Evolutionary conservation across 192 early-diverging fungal genomes (phyloP).

Genomic region (Linnemannia zychae): DNA sequence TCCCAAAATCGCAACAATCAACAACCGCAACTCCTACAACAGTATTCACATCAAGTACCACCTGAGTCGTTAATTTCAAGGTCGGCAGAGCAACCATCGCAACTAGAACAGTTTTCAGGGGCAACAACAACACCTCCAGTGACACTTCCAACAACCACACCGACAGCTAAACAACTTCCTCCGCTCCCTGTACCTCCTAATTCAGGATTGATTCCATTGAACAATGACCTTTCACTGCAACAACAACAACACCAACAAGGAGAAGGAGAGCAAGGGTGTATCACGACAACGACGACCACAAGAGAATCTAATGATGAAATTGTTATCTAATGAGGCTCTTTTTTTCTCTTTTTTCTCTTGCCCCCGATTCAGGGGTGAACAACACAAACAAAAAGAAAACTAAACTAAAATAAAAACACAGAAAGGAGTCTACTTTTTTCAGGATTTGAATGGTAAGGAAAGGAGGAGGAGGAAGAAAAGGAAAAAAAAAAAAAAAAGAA

Average conservation of each 20-base stretch:
- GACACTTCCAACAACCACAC: too few species aligned
- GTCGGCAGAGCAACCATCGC: neutral
- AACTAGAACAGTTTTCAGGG: neutral
- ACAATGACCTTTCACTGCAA: neutral
- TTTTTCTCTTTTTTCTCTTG: neutral
- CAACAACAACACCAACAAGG: neutral
- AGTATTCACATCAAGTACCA: neutral
- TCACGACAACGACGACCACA: neutral
- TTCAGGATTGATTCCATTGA: neutral
- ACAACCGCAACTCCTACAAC: neutral
- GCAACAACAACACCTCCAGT: too few species aligned
- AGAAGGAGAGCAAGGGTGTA: neutral
- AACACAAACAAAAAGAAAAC: neutral
- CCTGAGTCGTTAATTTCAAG: neutral
- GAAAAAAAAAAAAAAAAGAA: neutral
- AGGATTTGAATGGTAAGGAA: too few species aligned
- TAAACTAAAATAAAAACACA: neutral
- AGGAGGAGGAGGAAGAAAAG: neutral
- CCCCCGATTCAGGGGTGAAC: neutral
- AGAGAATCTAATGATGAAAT: neutral
- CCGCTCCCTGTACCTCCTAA: neutral
- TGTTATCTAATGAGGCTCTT: neutral
- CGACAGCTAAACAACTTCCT: neutral
- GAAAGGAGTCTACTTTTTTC: too few species aligned
- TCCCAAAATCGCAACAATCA: neutral